These are phyloP conservation scores for Apiospora kogelbergensis DNA, from an alignment of 2,329 filamentous ascomycete genomes.

Conservation along the genomic window DNA sequence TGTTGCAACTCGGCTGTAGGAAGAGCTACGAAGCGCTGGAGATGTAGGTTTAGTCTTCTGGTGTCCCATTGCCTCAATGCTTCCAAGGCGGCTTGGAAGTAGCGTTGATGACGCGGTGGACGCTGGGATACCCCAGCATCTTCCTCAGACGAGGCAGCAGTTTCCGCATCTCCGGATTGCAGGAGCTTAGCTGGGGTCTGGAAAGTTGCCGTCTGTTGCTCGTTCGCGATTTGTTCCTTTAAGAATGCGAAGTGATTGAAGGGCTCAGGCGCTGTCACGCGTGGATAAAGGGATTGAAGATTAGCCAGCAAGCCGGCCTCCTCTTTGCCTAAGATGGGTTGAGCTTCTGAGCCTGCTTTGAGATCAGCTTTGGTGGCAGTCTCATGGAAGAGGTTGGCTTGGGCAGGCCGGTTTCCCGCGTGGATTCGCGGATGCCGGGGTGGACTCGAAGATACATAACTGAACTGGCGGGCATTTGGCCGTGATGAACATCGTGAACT, in stretches of 20 bases:
- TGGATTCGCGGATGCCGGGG: background rate
- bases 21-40: constrained; percentile 23
- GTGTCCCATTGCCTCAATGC: constrained; percentile 24
- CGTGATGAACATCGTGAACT: background rate
- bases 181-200: background rate
- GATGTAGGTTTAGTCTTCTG: constrained; percentile 19
- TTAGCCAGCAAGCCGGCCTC: background rate
- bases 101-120: too few species aligned
- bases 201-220: too few species aligned
- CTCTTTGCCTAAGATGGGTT: background rate
- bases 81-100: constrained; percentile 13
- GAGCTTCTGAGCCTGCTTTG: background rate
- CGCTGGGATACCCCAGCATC: background rate
- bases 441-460: background rate
- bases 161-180: background rate
- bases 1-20: constrained; percentile 25
- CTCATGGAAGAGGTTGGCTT: background rate
- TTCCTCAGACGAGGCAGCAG: background rate
- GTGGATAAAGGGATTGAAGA: background rate
- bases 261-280: background rate
- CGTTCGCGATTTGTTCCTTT: background rate
- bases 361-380: background rate
- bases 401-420: background rate
- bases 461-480: background rate
- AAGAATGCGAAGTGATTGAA: background rate